These are phyloP conservation scores for Tulasnella sp. DNA, from an alignment of 768 basidiomycete species.

Conservation along the genomic window DNA sequence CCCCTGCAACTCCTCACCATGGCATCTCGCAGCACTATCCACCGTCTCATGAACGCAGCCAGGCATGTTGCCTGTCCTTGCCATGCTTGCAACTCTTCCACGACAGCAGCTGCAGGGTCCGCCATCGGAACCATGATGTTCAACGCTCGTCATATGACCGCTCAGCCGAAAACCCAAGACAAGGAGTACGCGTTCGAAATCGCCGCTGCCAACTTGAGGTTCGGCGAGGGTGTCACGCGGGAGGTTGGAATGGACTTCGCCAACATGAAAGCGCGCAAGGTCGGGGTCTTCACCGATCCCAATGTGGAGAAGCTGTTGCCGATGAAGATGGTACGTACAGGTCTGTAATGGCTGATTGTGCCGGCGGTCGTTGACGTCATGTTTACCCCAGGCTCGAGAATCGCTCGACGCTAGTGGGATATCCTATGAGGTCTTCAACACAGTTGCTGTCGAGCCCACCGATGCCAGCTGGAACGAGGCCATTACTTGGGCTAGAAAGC, in stretches of 20 bases:
- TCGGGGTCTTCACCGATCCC: conserved; percentile 88
- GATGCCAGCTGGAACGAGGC: conserved; percentile 82
- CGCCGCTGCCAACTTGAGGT: conserved; percentile 67
- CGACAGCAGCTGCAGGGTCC: conserved; percentile 43
- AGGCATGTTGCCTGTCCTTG: conserved; percentile 59
- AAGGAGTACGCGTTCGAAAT: conserved; percentile 86
- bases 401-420: conserved; percentile 67
- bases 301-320: conserved; percentile 71
- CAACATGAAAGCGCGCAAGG: conserved; percentile 86
- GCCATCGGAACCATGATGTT: conserved; percentile 57
- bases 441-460: conserved; percentile 81
- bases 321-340: conserved; percentile 57
- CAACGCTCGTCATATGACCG: conserved; percentile 52
- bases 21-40: conserved; percentile 48
- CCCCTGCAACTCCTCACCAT: background rate
- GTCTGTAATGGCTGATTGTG: background rate
- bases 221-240: conserved; percentile 79
- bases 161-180: conserved; percentile 31
- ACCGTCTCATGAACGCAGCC: conserved; percentile 67
- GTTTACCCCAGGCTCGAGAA: conserved; percentile 46
- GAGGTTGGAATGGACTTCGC: conserved; percentile 92
- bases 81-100: conserved; percentile 47
- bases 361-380: background rate
- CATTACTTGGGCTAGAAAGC: conserved; percentile 73
- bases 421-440: conserved; percentile 70